Evolutionary conservation across 495 filamentous ascomycete species (phyloP), one percentile per base, ranked within the genome.

Genomic region (Tetracladium setigerum): DNA sequence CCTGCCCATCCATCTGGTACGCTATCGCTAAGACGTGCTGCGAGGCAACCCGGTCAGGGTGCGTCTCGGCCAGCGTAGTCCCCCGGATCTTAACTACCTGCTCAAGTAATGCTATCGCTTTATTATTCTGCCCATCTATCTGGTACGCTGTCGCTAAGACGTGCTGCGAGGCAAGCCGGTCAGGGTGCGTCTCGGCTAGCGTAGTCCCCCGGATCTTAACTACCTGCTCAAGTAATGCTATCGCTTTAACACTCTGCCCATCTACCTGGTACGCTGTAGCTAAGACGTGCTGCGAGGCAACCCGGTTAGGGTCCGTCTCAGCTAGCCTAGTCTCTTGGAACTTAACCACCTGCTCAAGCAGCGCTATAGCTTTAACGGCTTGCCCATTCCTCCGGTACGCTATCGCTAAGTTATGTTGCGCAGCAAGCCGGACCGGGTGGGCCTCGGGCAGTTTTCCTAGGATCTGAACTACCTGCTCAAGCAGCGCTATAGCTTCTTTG

Each of bases 141-240:
- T 24, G 27, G 37, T 61, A 63, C 2, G 56, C 53, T 6, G 1
- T 39, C 51, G 61, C 65, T 16, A 71, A 64, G 15, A 31, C 38
- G 40, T 62, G 50, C 46, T 69, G 53, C 27, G 64, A 70, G 14
- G 34, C 19, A n/a, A n/a, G n/a, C n/a, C n/a, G n/a, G n/a, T n/a
- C n/a, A n/a, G n/a, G n/a, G n/a, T n/a, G n/a, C n/a, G n/a, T 48
- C 51, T 47, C 49, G 2, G 42, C 49, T 24, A 52, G 49, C 19
- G 19, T 47, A 7, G 18, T 51, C 5, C 47, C 34, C 41, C 44
- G 11, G 18, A 69, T 52, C n/a, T 41, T 47, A 8, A 70, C 62
- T 14, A 70, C 62, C 16, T 60, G 55, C 52, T 72, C 58, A 11
- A 69, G 51, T 38, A 71, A 42, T 38, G 55, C 5, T 5, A 69